Base-by-base conservation (phyloP, 192 early-diverging fungal species). In the Linnemannia hyalina region DNA sequence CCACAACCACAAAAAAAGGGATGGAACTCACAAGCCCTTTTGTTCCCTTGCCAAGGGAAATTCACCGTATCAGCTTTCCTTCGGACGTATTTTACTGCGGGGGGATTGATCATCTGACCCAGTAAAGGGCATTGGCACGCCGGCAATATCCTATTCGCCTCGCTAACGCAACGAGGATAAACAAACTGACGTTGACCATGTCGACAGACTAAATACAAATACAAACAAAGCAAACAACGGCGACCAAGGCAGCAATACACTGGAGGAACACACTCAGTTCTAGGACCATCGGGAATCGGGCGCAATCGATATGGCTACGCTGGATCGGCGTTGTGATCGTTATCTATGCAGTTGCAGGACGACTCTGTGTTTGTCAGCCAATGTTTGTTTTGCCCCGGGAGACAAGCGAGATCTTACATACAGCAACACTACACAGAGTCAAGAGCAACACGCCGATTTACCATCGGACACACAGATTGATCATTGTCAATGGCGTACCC, bases 71-170 rank as follows among this genome's bases (percentile, higher is more conserved):
- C 60, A 32, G 60, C 11, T 32, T 65, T 29, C 60, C 60, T 65
- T 65, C 60, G 60, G 60, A 65, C 60, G 60, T 65, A 65, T 65
- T 65, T 65, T 65, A 65, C 60, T 65, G 60, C 60, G 60, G 60
- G 60, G 11, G 29, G 60, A 65, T 65, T 65, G 60, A 65, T 65
- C 60, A 32, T 65, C 60, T 65, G 60, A 65, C 60, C 32, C 60
- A 26, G 29, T 29, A 35, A 65, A 35, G 10, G 49, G 60, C 60
- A 15, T 10, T 65, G 60, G 32, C 60, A 65, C 60, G 60, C 11
- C 60, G 13, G 15, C 60, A 32, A 32, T 26, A 3, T 15, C 29
- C 16, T 18, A 52, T 18, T 52, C 5, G 20, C 49, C 16, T 20
- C 49, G 35, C 16, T 4, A 49, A 49, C 13, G 49, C 49, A 18